Evolutionary conservation across 495 filamentous ascomycete species (phyloP).

Genomic region (Penicillium maclennaniae): DNA sequence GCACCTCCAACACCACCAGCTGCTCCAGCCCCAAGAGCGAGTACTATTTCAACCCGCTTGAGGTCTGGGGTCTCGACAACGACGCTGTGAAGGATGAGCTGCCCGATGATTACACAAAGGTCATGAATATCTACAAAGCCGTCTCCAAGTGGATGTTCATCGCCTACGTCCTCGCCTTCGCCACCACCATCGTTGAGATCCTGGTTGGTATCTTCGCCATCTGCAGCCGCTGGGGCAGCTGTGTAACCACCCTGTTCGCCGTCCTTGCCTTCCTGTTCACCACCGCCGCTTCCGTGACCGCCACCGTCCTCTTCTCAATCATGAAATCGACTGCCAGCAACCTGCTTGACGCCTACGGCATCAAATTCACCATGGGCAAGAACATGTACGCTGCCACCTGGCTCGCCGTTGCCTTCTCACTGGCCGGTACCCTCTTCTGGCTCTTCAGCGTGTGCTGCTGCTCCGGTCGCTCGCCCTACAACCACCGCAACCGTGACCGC

Average conservation of each 20-base stretch:
- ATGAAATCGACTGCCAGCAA: conserved; percentile 56
- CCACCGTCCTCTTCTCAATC: conserved; percentile 59
- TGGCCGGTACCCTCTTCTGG: conserved; percentile 80
- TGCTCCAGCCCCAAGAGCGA: conserved; percentile 57
- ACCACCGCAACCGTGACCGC: conserved; percentile 29
- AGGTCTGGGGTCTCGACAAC: conserved; percentile 59
- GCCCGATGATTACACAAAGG: conserved; percentile 59
- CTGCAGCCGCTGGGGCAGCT: conserved; percentile 66
- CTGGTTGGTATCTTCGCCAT: conserved; percentile 66
- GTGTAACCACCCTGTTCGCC: conserved; percentile 73
- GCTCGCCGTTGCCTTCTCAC: conserved; percentile 73
- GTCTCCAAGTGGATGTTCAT: conserved; percentile 79
- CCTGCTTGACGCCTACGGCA: conserved; percentile 61
- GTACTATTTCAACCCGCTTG: conserved; percentile 74
- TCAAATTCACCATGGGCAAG: conserved; percentile 58
- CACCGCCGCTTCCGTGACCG: conserved; percentile 53
- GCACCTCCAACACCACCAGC: conserved; percentile 33
- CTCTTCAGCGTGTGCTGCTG: conserved; percentile 89
- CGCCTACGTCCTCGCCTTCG: conserved; percentile 65
- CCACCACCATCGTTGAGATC: conserved; percentile 65
- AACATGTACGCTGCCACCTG: conserved; percentile 68
- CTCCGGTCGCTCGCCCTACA: conserved; percentile 52
- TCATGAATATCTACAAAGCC: conserved; percentile 64
- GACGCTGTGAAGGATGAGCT: conserved; percentile 53
- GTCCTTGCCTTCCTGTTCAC: conserved; percentile 53